phyloP scores from a whole-genome alignment of 805 yeast species.

The Wickerhamiella kazuoi region DNA sequence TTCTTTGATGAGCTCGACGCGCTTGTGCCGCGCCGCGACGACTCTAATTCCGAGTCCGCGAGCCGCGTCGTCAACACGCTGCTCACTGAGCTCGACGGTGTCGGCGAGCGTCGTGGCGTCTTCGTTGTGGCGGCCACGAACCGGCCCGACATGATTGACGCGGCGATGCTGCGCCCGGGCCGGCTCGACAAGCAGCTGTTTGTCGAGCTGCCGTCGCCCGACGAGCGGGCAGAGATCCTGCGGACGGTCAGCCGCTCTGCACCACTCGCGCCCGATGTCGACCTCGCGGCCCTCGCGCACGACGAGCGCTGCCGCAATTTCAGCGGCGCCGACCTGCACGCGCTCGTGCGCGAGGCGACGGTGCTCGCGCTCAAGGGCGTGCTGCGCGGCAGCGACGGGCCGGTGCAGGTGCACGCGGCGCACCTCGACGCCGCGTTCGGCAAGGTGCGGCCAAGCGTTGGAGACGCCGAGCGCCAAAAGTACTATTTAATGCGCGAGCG shows the following conservation, averaged over 20 bases:
- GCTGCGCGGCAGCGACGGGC: conserved; percentile 16
- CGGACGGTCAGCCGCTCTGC: conserved; percentile 58
- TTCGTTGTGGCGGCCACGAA: conserved; percentile 94
- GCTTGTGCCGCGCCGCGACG: conserved; percentile 82
- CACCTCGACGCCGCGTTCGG: conserved; percentile 60
- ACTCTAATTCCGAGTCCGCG: conserved; percentile 72
- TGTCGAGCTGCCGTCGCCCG: conserved; percentile 69
- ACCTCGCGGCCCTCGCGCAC: conserved; percentile 42
- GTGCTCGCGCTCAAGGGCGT: conserved; percentile 50
- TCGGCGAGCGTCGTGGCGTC: conserved; percentile 81
- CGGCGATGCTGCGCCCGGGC: conserved; percentile 96
- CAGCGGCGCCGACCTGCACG: conserved; percentile 91
- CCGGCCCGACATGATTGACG: conserved; percentile 95
- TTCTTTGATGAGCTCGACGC: conserved; percentile 96
- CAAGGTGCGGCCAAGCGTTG: conserved; percentile 75
- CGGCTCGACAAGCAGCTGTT: conserved; percentile 83
- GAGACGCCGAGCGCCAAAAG: conserved; percentile 62
- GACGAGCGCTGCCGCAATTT: conserved; percentile 75
- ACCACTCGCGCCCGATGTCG: conserved; percentile 49
- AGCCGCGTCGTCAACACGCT: conserved; percentile 89
- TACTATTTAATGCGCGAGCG: conserved; percentile 58
- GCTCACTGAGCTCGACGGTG: conserved; percentile 86
- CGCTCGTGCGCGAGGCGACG: conserved; percentile 87
- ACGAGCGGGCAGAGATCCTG: conserved; percentile 68
- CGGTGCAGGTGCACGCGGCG: conserved; percentile 35